These are phyloP conservation scores for Solanum hybrid DNA, from an alignment of 305 asterid species.

Conservation along the genomic window DNA sequence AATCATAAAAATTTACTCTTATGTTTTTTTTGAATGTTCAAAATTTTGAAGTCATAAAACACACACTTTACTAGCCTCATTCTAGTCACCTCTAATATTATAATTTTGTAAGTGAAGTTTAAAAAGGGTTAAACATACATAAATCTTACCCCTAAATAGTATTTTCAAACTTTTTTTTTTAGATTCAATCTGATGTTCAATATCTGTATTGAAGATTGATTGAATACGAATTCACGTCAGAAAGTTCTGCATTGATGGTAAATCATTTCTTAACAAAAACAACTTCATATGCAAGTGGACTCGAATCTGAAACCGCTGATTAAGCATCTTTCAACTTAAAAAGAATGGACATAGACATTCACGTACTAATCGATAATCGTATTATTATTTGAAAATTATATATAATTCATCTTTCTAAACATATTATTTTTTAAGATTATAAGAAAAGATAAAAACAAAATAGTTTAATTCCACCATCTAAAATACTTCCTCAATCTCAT, in stretches of 20 bases:
- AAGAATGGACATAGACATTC: background rate
- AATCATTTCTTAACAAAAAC: background rate
- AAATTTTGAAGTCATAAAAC: background rate
- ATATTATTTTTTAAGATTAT: background rate
- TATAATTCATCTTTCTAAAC: background rate
- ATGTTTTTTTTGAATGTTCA: background rate
- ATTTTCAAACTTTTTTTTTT: background rate
- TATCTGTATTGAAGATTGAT: background rate
- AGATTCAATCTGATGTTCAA: background rate
- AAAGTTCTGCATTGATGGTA: no score
- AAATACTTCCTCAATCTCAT: background rate
- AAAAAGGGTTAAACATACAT: background rate
- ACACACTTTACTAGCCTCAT: background rate
- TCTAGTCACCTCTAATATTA: background rate
- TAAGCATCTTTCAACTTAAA: background rate
- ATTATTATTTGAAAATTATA: background rate
- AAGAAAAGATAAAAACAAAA: no score
- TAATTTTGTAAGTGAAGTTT: background rate
- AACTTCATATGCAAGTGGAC: background rate
- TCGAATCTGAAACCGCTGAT: background rate
- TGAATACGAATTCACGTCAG: background rate
- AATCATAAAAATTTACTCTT: background rate
- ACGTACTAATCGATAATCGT: no score
- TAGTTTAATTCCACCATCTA: background rate
- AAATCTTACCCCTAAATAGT: background rate